Evolutionary conservation across 2,329 filamentous ascomycete species (phyloP).

Genomic region (Beauveria bassiana): DNA sequence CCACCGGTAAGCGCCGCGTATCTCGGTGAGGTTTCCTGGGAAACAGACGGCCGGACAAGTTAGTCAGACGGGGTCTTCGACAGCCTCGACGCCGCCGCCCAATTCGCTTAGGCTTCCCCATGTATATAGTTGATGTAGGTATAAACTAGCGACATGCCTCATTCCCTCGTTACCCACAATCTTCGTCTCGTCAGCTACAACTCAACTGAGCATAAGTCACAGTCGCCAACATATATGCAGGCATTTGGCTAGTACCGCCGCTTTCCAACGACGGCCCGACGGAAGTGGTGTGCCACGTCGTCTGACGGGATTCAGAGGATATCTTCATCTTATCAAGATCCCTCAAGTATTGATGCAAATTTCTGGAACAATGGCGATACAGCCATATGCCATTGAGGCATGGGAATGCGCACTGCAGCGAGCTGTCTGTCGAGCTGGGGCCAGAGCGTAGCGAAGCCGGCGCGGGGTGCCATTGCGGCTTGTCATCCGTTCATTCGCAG

Average conservation of each 20-base stretch:
- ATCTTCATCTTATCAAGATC: background rate
- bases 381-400: background rate
- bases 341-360: slow-evolving; percentile 2
- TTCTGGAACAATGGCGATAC: background rate
- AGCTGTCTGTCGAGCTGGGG: background rate
- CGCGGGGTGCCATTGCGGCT: background rate
- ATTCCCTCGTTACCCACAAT: no score
- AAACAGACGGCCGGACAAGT: background rate
- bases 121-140: no score
- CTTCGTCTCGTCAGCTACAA: no score
- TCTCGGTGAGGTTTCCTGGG: background rate
- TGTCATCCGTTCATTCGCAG: background rate
- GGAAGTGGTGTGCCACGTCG: background rate
- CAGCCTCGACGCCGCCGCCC: background rate
- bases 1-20: background rate
- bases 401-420: no score
- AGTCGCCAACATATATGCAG: no score
- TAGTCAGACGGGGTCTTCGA: background rate
- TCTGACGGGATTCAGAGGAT: no score
- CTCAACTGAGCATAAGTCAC: no score
- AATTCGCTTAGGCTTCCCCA: background rate
- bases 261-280: background rate
- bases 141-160: no score
- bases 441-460: background rate
- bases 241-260: no score